phyloP scores from a whole-genome alignment of 2,329 filamentous ascomycete species.

The Hysterium pulicare region DNA sequence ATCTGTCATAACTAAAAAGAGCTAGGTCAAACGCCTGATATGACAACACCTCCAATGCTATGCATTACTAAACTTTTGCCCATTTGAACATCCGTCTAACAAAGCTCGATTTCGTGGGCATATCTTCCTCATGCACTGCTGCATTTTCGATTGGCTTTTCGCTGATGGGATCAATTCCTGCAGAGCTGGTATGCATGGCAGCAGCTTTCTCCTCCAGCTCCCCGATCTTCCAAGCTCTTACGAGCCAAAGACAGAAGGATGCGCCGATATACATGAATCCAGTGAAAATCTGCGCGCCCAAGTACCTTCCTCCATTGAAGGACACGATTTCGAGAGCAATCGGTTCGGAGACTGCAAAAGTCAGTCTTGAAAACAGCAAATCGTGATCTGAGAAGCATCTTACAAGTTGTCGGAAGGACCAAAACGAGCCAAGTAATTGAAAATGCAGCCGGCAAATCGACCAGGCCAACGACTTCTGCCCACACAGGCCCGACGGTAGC shows the following conservation, averaged over 20 bases:
- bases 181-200: constrained; percentile 20
- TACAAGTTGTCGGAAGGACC: constrained; percentile 65
- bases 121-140: neutral
- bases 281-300: constrained; percentile 58
- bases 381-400: no score
- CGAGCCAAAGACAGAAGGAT: constrained; percentile 51
- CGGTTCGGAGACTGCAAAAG: constrained; percentile 46
- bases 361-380: constrained; percentile 1
- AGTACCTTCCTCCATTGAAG: constrained; percentile 49
- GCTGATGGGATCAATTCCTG: constrained; percentile 20
- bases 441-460: constrained; percentile 64
- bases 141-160: constrained; percentile 2
- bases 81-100: constrained; percentile 29
- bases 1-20: no score
- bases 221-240: constrained; percentile 60
- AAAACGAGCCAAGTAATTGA: constrained; percentile 71
- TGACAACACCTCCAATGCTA: no score
- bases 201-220: constrained; percentile 46
- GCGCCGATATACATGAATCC: constrained; percentile 62
- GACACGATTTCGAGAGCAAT: constrained; percentile 55
- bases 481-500: constrained; percentile 62
- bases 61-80: constrained; percentile 16
- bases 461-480: constrained; percentile 70
- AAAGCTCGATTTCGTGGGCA: constrained; percentile 21
- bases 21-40: no score